Base-by-base conservation (phyloP, 2,329 filamentous ascomycete genomes). In the Fusarium nelsonii region DNA sequence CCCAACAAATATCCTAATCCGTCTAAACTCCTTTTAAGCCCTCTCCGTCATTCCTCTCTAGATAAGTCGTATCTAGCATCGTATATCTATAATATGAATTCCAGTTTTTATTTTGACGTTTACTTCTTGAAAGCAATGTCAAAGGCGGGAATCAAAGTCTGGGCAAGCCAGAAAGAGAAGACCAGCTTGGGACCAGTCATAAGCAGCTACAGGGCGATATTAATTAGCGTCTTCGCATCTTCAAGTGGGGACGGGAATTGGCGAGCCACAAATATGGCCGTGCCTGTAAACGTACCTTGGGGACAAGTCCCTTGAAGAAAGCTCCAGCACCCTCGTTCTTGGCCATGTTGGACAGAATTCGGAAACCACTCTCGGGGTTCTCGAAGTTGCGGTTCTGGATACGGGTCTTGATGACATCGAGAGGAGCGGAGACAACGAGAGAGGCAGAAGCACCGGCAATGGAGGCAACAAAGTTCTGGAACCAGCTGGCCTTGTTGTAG, bases 351-450 rank as follows among this genome's bases (percentile, higher is more conserved):
- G 89, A 87, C 67, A 99, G 84, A 75, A 99, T 98, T 76, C 89
- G 89, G 87, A 97, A 93, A 43, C 96, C 96, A 74, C 92, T 92
- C 84, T 98, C 94, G 63, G 95, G 95, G 85, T 97, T 96, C 70
- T 99, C 96, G 76, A 99, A 99, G 86, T 99, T 98, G 78, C 92
- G 90, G 87, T 98, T 98, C 84, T 98, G 95, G 75, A 98, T 97
- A 77, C 95, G 90, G 63, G 95, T 97, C 88, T 98, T 98, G 87
- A 98, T 96, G 74, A 98, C 95, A 78, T 98, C 95, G 63, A 98
- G 87, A 30, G 95, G 95, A 26, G 94, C 94, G n/a, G 94, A 97
- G 50, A 99, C 95, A 49, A 99, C 82, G 46, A 99, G 88, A n/a
- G 94, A 97, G 14, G 96, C 94, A 57, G 93, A 96, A 54, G 96